These are phyloP conservation scores for Vitis hybrid DNA, from an alignment of 177 flowering plant genomes.

Conservation along the genomic window DNA sequence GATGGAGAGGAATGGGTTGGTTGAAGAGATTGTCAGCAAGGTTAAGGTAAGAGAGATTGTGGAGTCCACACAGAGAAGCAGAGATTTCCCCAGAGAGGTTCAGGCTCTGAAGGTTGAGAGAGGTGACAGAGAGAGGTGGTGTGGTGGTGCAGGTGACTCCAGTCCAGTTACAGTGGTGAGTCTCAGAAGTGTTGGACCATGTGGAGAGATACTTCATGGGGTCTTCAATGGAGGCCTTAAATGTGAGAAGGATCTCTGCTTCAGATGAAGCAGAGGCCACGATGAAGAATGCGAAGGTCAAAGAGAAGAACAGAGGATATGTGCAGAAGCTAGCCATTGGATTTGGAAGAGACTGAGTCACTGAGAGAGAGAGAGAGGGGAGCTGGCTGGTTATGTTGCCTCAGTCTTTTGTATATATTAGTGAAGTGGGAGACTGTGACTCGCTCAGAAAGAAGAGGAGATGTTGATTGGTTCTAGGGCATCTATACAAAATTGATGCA, in stretches of 20 bases:
- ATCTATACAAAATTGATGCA: background rate
- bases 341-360: constrained; percentile 31
- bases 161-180: constrained; percentile 70
- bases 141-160: constrained; percentile 57
- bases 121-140: constrained; percentile 35
- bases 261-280: constrained; percentile 42
- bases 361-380: constrained; percentile 11
- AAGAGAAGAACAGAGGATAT: constrained; percentile 20
- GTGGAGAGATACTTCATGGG: constrained; percentile 54
- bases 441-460: background rate
- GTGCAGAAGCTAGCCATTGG: constrained; percentile 41
- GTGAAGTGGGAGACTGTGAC: constrained; percentile 10
- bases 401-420: constrained; percentile 12
- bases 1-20: constrained; percentile 73
- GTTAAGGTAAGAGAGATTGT: constrained; percentile 48
- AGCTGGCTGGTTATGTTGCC: constrained; percentile 1
- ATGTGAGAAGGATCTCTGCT: constrained; percentile 51
- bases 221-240: constrained; percentile 73
- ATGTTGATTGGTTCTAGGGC: constrained; percentile 6
- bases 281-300: constrained; percentile 29
- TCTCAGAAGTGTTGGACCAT: constrained; percentile 57
- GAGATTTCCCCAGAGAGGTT: constrained; percentile 86
- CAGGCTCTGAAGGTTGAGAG: constrained; percentile 58
- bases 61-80: constrained; percentile 62
- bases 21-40: constrained; percentile 76